Conservation (phyloP, 116 monocot species). For the Cymodocea nodosa region DNA sequence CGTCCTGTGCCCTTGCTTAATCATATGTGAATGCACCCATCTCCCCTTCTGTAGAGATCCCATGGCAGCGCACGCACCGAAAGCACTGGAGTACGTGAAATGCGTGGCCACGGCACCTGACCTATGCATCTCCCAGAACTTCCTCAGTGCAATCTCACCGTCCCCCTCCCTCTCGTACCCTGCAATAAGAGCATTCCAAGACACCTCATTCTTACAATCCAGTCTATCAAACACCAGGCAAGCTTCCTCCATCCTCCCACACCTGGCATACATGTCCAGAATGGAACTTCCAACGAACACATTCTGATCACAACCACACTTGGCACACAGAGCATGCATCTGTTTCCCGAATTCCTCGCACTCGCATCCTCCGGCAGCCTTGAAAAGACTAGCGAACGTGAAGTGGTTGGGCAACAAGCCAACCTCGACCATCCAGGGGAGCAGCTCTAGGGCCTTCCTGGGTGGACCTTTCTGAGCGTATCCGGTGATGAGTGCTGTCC, state of each 20-base stretch:
- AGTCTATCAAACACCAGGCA: conserved; percentile 14
- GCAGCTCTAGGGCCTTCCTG: conserved; percentile 12
- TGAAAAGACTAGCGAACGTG: conserved; percentile 27
- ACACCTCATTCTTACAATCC: conserved; percentile 26
- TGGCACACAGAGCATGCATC: conserved; percentile 16
- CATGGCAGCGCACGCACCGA: conserved; percentile 16
- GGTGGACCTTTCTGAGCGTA: conserved; percentile 16
- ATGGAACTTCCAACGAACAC: conserved; percentile 26
- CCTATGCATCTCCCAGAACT: conserved; percentile 28
- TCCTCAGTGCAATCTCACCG: conserved; percentile 10
- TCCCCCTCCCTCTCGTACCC: conserved; percentile 16
- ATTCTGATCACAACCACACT: conserved; percentile 15
- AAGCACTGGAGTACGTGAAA: conserved; percentile 28
- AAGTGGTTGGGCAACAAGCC: conserved; percentile 17
- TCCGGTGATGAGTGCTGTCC: conserved; percentile 22
- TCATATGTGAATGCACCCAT: conserved; percentile 30
- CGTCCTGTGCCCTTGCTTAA: conserved; percentile 5
- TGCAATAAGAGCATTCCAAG: conserved; percentile 26
- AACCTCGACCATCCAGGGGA: conserved; percentile 10
- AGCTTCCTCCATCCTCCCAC: conserved; percentile 16
- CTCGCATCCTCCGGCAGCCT: conserved; percentile 11
- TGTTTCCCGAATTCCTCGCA: conserved; percentile 5
- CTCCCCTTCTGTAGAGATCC: conserved; percentile 33
- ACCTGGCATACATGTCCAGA: conserved; percentile 26
- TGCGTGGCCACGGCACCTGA: conserved; percentile 8